Percentiles rank a stretch among this genome's conserved stretches.
Evolutionary conservation across 1,284 basidiomycete species (phyloP).

Genomic region (Sporisorium exsertum): DNA sequence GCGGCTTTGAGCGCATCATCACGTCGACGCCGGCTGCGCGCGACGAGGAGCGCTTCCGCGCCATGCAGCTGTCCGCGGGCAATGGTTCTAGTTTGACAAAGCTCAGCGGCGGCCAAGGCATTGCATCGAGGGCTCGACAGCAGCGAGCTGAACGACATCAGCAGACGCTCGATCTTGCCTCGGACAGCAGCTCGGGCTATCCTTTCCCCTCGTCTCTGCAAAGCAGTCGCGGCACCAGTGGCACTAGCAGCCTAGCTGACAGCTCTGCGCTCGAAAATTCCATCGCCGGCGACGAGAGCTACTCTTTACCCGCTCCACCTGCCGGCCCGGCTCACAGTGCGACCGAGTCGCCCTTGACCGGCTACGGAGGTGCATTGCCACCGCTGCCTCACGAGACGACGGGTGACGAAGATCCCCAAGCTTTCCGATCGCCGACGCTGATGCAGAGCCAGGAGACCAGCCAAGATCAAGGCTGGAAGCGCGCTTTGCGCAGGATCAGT

Average conservation of each 20-base stretch:
- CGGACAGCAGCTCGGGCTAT: constrained; percentile 15
- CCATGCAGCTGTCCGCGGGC: constrained; percentile 37
- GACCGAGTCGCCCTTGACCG: constrained; percentile 26
- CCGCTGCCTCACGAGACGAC: constrained; percentile 43
- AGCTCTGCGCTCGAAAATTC: constrained; percentile 40
- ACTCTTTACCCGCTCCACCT: constrained; percentile 28
- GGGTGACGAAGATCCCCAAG: constrained; percentile 34
- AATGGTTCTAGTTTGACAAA: constrained; percentile 31
- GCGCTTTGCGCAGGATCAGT: constrained; percentile 37
- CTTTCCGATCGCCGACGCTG: constrained; percentile 23
- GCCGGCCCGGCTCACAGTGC: neutral
- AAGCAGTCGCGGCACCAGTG: constrained; percentile 34
- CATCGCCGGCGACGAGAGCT: constrained; percentile 56
- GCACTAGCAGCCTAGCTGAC: constrained; percentile 30
- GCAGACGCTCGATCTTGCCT: constrained; percentile 42
- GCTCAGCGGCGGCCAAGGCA: constrained; percentile 27
- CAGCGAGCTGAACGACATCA: constrained; percentile 38
- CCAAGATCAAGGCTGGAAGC: constrained; percentile 45
- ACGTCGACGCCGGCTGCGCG: constrained; percentile 28
- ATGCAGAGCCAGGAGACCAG: constrained; percentile 12
- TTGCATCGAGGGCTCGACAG: constrained; percentile 38
- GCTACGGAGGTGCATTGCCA: constrained; percentile 28
- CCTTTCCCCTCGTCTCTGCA: constrained; percentile 32
- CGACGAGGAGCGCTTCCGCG: constrained; percentile 31
- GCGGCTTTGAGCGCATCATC: constrained; percentile 11